Conservation (phyloP, 179 eudicot species). For the Drosera spatulata region DNA sequence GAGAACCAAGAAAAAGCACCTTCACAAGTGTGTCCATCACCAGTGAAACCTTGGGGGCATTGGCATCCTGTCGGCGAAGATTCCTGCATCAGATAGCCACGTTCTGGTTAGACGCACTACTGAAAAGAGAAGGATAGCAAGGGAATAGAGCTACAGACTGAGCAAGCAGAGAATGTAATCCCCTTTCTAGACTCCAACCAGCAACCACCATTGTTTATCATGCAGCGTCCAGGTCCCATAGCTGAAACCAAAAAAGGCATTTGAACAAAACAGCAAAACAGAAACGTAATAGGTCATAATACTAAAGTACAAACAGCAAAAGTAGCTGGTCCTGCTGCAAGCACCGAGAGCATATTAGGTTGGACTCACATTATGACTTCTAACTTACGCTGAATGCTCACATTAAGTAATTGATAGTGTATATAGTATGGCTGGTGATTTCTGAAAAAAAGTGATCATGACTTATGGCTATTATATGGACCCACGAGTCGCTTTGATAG, state of each 20-base stretch:
- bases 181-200: conserved; percentile 70
- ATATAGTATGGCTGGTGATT: too few species aligned
- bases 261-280: background rate
- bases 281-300: background rate
- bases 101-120: conserved; percentile 37
- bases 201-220: conserved; percentile 79
- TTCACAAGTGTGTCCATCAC: conserved; percentile 52
- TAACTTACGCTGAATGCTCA: too few species aligned
- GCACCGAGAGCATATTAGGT: background rate
- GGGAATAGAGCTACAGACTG: conserved; percentile 30
- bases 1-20: conserved; percentile 21
- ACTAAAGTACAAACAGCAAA: background rate
- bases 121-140: background rate
- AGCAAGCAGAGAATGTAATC: conserved; percentile 70
- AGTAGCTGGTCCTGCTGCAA: background rate
- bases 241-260: conserved; percentile 23
- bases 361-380: too few species aligned
- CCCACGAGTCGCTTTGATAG: too few species aligned
- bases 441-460: too few species aligned
- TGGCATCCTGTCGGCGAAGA: conserved; percentile 42
- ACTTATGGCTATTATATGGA: too few species aligned
- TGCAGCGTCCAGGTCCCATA: conserved; percentile 66
- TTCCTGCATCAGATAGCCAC: conserved; percentile 20
- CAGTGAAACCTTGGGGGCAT: conserved; percentile 61
- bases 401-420: too few species aligned